Base-by-base conservation (phyloP, 164 flowering plant genomes). In the Buxus sempervirens region DNA sequence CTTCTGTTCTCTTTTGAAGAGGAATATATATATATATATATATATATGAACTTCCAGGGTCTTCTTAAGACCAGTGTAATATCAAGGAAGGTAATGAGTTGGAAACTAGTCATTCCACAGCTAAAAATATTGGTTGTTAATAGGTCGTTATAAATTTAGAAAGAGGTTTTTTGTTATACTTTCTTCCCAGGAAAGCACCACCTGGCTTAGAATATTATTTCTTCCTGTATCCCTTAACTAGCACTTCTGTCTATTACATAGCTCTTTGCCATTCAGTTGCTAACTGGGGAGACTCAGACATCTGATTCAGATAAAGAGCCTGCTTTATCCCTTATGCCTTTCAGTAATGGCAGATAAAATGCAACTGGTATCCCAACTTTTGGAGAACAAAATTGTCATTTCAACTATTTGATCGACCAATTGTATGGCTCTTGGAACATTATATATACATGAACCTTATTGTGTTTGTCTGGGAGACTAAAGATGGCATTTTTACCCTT, bases 151-250 rank as follows among this genome's bases (percentile, higher is more conserved):
- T n/a, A 64, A 19, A 20, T 21, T 48, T 62, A n/a, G n/a, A n/a
- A 66, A 70, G 56, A 32, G 38, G 51, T 26, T 21, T 45, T 65
- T 60, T 5, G n/a, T n/a, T 41, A 45, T 18, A 65, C 58, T 64
- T 69, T 26, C 51, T 62, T 58, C 15, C 36, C 28, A 48, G 66
- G 71, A 63, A 25, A 45, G 64, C 3, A 67, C 62, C 26, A 63
- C 71, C n/a, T 75, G 54, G 58, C 60, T 62, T 75, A 56, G 18
- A 70, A 66, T 70, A 61, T 70, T 28, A 58, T 19, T 55, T 12
- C 23, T 21, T 27, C 24, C 54, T 22, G n/a, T n/a, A n/a, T n/a
- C n/a, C n/a, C n/a, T 14, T 48, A 10, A 22, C 25, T 27, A 23
- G 41, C 71, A 21, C 23, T 64, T 13, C 42, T 48, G 19, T 28